Conservation (phyloP, 2,329 filamentous ascomycete genomes). For the Colletotrichum chlorophyti region DNA sequence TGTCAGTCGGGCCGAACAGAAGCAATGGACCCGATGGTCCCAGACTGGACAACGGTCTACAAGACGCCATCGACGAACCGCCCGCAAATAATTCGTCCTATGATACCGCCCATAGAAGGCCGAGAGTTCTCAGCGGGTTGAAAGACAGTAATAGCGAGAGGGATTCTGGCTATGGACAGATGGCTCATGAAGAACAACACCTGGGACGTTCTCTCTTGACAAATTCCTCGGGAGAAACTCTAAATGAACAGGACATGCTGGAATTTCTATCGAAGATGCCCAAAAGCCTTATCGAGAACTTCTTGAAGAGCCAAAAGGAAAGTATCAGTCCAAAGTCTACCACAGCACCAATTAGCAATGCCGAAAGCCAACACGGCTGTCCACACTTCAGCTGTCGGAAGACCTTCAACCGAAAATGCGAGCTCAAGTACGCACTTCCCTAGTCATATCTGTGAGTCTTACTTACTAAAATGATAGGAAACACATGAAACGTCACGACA, state of each 20-base stretch:
- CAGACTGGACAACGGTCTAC: neutral
- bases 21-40: neutral
- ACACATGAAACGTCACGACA: slow-evolving; percentile 81
- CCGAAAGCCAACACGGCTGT: slow-evolving; percentile 8
- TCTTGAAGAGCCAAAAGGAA: slow-evolving; percentile 33
- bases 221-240: neutral
- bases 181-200: neutral
- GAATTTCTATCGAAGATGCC: slow-evolving; percentile 37
- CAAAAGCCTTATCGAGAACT: slow-evolving; percentile 39
- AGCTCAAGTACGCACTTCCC: slow-evolving; percentile 58
- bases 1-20: neutral
- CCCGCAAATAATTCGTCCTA: neutral
- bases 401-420: slow-evolving; percentile 56
- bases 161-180: neutral
- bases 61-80: neutral
- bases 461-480: slow-evolving; percentile 63
- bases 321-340: slow-evolving; percentile 27
- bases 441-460: neutral
- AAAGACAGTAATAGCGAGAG: neutral
- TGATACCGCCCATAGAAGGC: neutral
- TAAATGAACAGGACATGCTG: slow-evolving; percentile 12
- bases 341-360: neutral
- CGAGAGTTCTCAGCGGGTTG: neutral
- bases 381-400: slow-evolving; percentile 48
- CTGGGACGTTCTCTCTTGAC: neutral